Evolutionary conservation across 2,329 filamentous ascomycete species (phyloP).

Genomic region (Fusarium pseudocircinatum): DNA sequence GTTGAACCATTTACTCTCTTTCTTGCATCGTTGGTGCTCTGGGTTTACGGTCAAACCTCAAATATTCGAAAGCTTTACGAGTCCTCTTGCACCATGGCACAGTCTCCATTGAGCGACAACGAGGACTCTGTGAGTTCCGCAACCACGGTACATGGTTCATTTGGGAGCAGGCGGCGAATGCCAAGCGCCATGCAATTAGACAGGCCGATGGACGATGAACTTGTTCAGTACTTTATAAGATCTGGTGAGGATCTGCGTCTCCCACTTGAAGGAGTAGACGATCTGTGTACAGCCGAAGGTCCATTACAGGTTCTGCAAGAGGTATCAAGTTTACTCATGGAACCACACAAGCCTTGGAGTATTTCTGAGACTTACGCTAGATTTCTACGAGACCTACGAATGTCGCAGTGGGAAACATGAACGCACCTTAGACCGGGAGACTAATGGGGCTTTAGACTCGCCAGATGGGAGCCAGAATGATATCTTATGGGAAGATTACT

Average conservation of each 20-base stretch:
- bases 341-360: not conserved
- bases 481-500: not conserved
- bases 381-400: not conserved
- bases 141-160: fast-evolving
- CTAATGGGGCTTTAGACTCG: fast-evolving
- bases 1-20: not conserved
- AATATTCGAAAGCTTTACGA: not conserved
- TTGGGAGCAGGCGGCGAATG: not conserved
- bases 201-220: not conserved
- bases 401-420: not conserved
- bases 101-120: not conserved
- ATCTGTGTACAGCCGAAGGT: not conserved
- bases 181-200: not conserved
- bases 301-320: not conserved
- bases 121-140: not conserved
- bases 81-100: fast-evolving
- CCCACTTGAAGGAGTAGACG: not conserved
- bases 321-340: not conserved
- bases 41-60: fast-evolving
- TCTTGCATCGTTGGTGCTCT: not conserved
- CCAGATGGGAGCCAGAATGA: too few relatives aligned
- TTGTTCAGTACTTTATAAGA: not conserved
- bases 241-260: not conserved
- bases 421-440: fast-evolving
- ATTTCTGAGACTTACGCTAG: not conserved